Evolutionary conservation across 2,329 filamentous ascomycete species (phyloP), one percentile per base, ranked within the genome.

Genomic region (Kalaharituber pfeilii): DNA sequence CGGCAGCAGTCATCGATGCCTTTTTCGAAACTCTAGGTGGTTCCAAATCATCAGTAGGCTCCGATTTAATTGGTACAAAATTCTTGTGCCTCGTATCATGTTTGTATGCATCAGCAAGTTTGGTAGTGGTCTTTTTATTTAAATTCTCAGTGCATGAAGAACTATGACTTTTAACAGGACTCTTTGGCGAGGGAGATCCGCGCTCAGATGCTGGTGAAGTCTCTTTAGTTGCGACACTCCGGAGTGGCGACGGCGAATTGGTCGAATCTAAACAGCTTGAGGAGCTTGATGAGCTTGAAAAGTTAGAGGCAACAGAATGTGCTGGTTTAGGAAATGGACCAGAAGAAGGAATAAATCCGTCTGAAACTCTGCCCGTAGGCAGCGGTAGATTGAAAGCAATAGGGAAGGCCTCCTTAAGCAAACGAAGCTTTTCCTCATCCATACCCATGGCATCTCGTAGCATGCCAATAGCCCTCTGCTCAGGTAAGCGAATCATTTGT

Each of bases 401-500:
- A 5, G 75, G 73, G 53, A 78, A 72, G 6, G 73, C 72, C 49
- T 72, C 72, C 8, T 70, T 69, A 55, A 78, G 70, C 39, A 76
- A 67, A 30, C 68, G 68, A 9, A 77, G 66, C 63, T 78, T 79
- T 47, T 72, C 66, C 39, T 75, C 72, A 62, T 78, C 73, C 71
- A 80, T 78, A 11, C 76, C 76, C 7, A 70, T 71, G 29, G 72
- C 70, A 54, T 71, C 69, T 18, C 73, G 67, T 24, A 80, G 66
- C 24, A 70, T 69, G 22, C 66, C 67, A 42, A 80, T 70, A 53
- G 72, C 66, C 20, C 70, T 67, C 27, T 69, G 67, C 58, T 75
- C 73, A 1, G 78, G 78, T 44, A 81, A 67, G 59, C 76, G 72
- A 52, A 82, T 72, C 76, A 81, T 79, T 55, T 79, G 72, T 54